Evolutionary conservation across 345 rosid genomes (phyloP).

Genomic region (Pistacia integerrima): DNA sequence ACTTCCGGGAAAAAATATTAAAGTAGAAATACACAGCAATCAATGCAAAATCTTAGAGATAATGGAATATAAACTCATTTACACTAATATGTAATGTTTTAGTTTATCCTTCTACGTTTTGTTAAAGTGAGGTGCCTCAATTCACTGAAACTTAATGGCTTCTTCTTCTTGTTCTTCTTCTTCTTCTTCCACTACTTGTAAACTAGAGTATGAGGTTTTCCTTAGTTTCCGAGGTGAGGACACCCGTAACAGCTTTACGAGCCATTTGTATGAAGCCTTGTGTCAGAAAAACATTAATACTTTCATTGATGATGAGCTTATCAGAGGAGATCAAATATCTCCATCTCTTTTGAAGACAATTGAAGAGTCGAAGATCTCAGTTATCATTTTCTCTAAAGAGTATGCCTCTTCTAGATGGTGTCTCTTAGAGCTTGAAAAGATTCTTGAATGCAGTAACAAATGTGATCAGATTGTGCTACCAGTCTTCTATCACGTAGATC

Average conservation of each 20-base stretch:
- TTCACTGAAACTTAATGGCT: too few relatives aligned
- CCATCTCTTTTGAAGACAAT: background rate
- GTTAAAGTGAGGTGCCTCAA: too few relatives aligned
- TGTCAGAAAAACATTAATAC: background rate
- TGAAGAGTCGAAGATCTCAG: background rate
- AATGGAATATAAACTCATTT: too few relatives aligned
- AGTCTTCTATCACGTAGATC: too few relatives aligned
- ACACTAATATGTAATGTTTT: too few relatives aligned
- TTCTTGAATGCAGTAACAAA: background rate
- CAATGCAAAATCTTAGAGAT: too few relatives aligned
- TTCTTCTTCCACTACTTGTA: background rate
- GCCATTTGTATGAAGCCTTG: background rate
- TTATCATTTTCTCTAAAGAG: background rate
- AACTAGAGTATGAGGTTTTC: background rate
- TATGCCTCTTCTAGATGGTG: conserved; percentile 28
- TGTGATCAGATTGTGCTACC: too few relatives aligned
- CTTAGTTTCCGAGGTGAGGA: background rate
- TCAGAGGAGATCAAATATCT: background rate
- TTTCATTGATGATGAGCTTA: background rate
- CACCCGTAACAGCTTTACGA: background rate
- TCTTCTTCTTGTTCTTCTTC: background rate
- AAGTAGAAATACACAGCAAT: too few relatives aligned
- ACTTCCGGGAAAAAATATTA: too few relatives aligned
- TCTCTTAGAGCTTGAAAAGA: conserved; percentile 14
- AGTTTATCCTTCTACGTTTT: too few relatives aligned